Conservation (phyloP, 345 rosid genomes). For the Corchorus olitorius region DNA sequence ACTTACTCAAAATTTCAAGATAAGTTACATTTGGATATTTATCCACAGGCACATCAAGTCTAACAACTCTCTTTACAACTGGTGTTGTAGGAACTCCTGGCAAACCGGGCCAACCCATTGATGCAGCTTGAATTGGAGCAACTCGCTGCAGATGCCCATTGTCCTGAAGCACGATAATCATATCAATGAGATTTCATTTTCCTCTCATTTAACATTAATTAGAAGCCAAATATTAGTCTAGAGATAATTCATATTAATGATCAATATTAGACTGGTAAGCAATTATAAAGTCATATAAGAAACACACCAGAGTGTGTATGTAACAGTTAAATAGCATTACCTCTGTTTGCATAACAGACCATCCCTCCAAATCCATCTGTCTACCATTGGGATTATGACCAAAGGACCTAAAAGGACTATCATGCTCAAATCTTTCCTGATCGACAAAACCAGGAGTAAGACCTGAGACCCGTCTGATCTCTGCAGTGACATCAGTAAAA, state of each 20-base stretch:
- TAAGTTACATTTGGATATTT: constrained; percentile 84
- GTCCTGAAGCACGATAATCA: constrained; percentile 53
- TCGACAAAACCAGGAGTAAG: constrained; percentile 55
- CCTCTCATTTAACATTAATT: neutral
- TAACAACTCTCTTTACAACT: constrained; percentile 66
- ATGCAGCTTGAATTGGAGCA: constrained; percentile 60
- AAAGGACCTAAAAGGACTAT: constrained; percentile 80
- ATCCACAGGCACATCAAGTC: constrained; percentile 95
- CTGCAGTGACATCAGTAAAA: constrained; percentile 45
- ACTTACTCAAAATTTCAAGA: neutral
- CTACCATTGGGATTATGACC: constrained; percentile 69
- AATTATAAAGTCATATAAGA: neutral
- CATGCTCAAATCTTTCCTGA: constrained; percentile 79
- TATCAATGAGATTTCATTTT: neutral
- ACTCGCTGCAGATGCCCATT: constrained; percentile 72
- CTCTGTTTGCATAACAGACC: constrained; percentile 85
- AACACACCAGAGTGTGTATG: neutral
- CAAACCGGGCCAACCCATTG: constrained; percentile 79
- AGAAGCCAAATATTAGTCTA: neutral
- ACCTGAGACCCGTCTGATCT: constrained; percentile 66
- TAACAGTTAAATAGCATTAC: constrained; percentile 41
- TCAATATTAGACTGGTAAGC: neutral
- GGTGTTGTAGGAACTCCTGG: constrained; percentile 66
- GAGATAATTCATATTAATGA: neutral
- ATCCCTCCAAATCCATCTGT: constrained; percentile 71